Conservation (phyloP, 495 filamentous ascomycete genomes). For the Aspergillus homomorphus region DNA sequence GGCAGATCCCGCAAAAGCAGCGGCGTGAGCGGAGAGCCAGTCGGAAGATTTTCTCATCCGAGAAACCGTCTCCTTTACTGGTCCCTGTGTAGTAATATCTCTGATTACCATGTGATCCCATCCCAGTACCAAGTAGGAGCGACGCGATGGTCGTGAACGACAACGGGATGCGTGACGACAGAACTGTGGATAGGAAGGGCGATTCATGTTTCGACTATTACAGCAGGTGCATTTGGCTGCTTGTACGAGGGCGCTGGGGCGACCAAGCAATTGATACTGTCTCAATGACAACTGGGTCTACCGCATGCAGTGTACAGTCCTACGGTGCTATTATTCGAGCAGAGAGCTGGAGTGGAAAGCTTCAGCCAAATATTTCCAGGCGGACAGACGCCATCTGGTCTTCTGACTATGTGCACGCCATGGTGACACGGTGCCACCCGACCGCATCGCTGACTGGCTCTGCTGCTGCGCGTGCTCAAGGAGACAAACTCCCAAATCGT, state of each 20-base stretch:
- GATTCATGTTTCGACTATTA: not conserved
- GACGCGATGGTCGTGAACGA: not conserved
- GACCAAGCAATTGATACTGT: conserved; percentile 2
- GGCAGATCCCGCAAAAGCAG: not conserved
- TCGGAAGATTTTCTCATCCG: not conserved
- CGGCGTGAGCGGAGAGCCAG: not conserved
- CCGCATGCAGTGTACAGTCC: not conserved
- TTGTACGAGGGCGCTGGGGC: not conserved
- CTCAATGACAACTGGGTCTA: conserved; percentile 1
- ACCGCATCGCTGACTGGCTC: not conserved
- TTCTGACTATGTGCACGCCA: conserved; percentile 5
- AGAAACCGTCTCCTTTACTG: not conserved
- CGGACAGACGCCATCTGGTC: conserved; percentile 2
- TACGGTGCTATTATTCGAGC: not conserved
- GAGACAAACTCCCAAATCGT: conserved; percentile 3
- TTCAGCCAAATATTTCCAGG: not conserved
- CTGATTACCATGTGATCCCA: conserved; percentile 3
- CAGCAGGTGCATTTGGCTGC: not conserved
- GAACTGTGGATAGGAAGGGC: not conserved
- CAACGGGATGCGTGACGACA: not conserved
- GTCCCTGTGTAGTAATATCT: not conserved
- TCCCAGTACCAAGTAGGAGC: not conserved
- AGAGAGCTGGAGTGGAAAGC: not conserved
- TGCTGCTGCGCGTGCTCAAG: conserved; percentile 2
- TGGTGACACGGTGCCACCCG: conserved; percentile 2